A percentile compares a stretch with the other conserved stretches of the same genome.
Evolutionary conservation across 208 protist genomes (phyloP).

Genomic region (Crithidia expoeki): DNA sequence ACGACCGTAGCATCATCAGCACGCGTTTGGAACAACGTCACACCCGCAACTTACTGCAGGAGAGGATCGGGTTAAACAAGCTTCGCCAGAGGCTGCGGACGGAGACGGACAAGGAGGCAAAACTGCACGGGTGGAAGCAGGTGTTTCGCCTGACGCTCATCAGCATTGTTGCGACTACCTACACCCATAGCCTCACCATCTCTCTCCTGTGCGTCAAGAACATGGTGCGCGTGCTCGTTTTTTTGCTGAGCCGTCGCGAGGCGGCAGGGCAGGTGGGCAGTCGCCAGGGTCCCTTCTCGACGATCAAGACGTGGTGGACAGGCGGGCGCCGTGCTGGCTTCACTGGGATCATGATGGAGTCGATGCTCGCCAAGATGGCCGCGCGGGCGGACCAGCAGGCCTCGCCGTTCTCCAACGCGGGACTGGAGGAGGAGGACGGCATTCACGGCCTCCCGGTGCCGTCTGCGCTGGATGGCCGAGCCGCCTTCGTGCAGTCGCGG

Average conservation of each 20-base stretch:
- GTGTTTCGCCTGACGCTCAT: constrained; percentile 59
- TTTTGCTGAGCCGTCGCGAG: constrained; percentile 65
- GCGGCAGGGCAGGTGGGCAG: constrained; percentile 21
- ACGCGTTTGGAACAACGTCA: constrained; percentile 57
- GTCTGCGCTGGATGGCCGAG: constrained; percentile 27
- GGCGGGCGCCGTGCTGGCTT: constrained; percentile 56
- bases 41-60: constrained; percentile 47
- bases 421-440: constrained; percentile 43
- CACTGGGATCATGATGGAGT: constrained; percentile 59
- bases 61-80: constrained; percentile 44
- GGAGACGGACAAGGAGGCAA: constrained; percentile 45
- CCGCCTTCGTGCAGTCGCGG: constrained; percentile 34
- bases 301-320: constrained; percentile 65
- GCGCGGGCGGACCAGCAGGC: constrained; percentile 45
- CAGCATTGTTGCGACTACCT: constrained; percentile 56
- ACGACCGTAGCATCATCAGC: constrained; percentile 74
- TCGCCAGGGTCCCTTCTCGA: constrained; percentile 37
- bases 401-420: constrained; percentile 51
- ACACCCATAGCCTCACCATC: constrained; percentile 73
- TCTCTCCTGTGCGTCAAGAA: constrained; percentile 70
- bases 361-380: constrained; percentile 41
- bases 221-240: constrained; percentile 68
- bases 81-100: constrained; percentile 56
- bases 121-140: constrained; percentile 44
- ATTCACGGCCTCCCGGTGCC: constrained; percentile 4